Evolutionary conservation across 495 filamentous ascomycete species (phyloP).

Genomic region (Penicillium waksmanii): DNA sequence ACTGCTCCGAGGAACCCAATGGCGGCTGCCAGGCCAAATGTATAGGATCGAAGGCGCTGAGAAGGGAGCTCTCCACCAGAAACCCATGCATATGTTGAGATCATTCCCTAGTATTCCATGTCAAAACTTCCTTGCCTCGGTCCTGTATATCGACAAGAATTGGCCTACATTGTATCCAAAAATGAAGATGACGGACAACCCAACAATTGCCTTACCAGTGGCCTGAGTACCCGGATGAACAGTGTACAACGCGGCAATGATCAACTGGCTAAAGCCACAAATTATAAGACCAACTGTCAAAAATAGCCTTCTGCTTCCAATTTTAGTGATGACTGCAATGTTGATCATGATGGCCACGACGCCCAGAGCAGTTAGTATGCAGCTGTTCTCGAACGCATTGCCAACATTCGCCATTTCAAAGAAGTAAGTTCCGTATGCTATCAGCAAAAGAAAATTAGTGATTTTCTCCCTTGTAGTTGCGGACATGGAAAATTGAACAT

Average conservation of each 20-base stretch:
- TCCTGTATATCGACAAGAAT: neutral
- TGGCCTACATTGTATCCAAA: constrained; percentile 54
- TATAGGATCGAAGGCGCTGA: constrained; percentile 55
- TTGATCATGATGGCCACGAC: constrained; percentile 62
- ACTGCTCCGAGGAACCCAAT: constrained; percentile 45
- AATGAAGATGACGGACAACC: constrained; percentile 59
- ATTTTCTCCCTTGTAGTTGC: neutral
- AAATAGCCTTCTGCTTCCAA: constrained; percentile 57
- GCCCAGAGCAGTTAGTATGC: constrained; percentile 58
- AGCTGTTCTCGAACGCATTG: constrained; percentile 61
- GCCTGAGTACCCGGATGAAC: constrained; percentile 39
- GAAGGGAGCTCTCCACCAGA: constrained; percentile 58
- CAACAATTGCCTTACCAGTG: constrained; percentile 55
- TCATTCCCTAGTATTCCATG: constrained; percentile 16
- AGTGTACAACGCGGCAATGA: constrained; percentile 59
- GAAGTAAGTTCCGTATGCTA: constrained; percentile 66
- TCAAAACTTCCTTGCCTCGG: neutral
- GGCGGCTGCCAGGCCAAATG: constrained; percentile 54
- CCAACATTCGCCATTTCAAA: constrained; percentile 65
- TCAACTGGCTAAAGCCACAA: constrained; percentile 57
- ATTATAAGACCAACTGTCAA: constrained; percentile 53
- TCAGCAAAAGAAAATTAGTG: neutral
- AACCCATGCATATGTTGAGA: constrained; percentile 59
- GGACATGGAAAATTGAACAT: neutral
- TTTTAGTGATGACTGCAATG: constrained; percentile 53